Base-by-base conservation (phyloP, 148 eudicot genomes). In the Arctostaphylos glauca region DNA sequence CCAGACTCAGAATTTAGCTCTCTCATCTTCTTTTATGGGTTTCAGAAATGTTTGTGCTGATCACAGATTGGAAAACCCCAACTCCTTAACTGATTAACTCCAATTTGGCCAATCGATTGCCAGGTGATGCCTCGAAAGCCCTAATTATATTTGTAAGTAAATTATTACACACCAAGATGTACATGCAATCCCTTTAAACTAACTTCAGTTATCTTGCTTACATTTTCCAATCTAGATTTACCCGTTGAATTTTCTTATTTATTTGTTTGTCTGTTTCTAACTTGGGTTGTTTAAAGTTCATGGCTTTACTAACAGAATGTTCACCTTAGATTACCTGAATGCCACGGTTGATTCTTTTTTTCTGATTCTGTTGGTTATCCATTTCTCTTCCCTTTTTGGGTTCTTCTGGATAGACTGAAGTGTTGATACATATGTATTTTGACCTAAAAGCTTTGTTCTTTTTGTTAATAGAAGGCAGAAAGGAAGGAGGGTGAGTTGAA, bases 71-170 rank as follows among this genome's bases (percentile, higher is more conserved):
- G 13, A 59, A 62, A 78, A 19, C 52, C 12, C 52, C 68, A 49
- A 21, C 5, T 38, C 38, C 8, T 47, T 9, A 47, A 38, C 15
- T 2, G 41, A 31, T 21, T 47, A 64, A 0, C 73, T 48, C 53
- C 82, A 80, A 47, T 16, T 23, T 50, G 16, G 5, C 54, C 78
- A 50, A 5, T 9, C 19, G 9, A 59, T 47, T 62, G 56, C 7
- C 49, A 60, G 82, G 82, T 66, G 58, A 80, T 49, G 59, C 44
- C 38, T n/a, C 49, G 19, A 49, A 80, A 64, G 23, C 81, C 82
- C 75, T 50, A 67, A 64, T 49, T 67, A 2, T 47, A 5, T 10
- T 5, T 38, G 55, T 58, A 53, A 3, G 47, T 50, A 38, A 5
- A 41, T 72, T 21, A 4, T 71, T 43, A 43, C 43, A n/a, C 67